Percentiles rank a stretch among this genome's conserved stretches.
phyloP scores from a whole-genome alignment of 1,139 yeast genomes.

The Sugiyamaella novakii region DNA sequence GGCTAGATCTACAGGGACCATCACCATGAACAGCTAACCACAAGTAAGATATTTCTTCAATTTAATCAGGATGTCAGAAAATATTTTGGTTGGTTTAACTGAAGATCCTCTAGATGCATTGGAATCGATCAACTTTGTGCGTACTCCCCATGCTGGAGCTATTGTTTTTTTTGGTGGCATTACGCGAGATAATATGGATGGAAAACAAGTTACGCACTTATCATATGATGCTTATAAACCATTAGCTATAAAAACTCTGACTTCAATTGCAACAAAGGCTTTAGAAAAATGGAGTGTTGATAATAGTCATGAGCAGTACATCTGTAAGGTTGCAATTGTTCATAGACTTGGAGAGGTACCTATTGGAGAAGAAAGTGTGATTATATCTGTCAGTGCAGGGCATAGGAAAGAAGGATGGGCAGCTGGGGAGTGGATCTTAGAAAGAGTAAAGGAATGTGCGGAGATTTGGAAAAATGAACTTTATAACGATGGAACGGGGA shows the following conservation, averaged over 20 bases:
- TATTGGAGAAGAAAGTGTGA: slow-evolving; percentile 49
- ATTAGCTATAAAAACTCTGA: slow-evolving; percentile 45
- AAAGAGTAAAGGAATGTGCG: slow-evolving; percentile 46
- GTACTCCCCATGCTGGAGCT: slow-evolving; percentile 48
- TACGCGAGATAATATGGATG: slow-evolving; percentile 49
- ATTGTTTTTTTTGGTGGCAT: slow-evolving; percentile 52
- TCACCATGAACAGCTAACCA: too few relatives aligned
- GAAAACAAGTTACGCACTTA: slow-evolving; percentile 44
- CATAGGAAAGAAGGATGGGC: slow-evolving; percentile 54
- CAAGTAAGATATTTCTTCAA: not conserved
- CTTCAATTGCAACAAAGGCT: slow-evolving; percentile 42
- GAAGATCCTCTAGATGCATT: slow-evolving; percentile 19
- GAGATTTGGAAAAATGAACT: slow-evolving; percentile 55
- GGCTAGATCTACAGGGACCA: too few relatives aligned
- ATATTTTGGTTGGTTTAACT: slow-evolving; percentile 20
- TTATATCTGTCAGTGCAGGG: slow-evolving; percentile 49
- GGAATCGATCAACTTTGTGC: slow-evolving; percentile 34
- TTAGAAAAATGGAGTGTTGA: slow-evolving; percentile 32
- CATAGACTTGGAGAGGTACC: slow-evolving; percentile 54
- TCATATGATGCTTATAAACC: slow-evolving; percentile 49
- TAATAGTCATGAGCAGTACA: slow-evolving; percentile 18
- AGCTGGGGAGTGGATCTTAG: slow-evolving; percentile 49
- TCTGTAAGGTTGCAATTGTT: slow-evolving; percentile 43
- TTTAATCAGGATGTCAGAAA: not conserved
- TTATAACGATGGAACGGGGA: slow-evolving; percentile 44